Base-by-base conservation (phyloP, 2,329 filamentous ascomycete genomes). In the Calcarisporium arbuscula region DNA sequence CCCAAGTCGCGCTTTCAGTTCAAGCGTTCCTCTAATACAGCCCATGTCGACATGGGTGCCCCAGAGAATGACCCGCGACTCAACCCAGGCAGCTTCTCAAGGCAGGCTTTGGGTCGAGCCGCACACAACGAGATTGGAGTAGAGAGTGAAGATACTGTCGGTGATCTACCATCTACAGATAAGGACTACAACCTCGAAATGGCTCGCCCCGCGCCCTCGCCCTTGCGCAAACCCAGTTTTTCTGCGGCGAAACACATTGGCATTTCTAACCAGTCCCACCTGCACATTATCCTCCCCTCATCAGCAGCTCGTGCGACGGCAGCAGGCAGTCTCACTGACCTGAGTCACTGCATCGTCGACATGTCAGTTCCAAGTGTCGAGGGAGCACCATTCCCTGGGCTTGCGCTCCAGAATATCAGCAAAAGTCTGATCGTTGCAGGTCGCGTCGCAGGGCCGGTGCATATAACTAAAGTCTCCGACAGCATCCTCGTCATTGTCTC, bases 1-100 rank as follows among this genome's bases (percentile, higher is more conserved):
- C 86, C 88, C 7, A 84, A 82, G 46, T 75, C 80, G 9, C 86
- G 87, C 42, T 95, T 95, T 61, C 76, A 83, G 35, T 95, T 95
- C 68, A 94, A 66, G 48, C 46, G 52, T 41, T 33, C 46, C 37
- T 35, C 47, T 34, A 50, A 46, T 26, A 46, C 51, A 19, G 25
- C 44, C 14, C 57, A 61, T 39, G 62, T 70, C 12, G 60, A 63
- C 34, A 63, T 68, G 62, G 57, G 61, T n/a, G 51, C 54, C 2
- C 46, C 57, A 8, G 57, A 63, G 43, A 61, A 62, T 38, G 66
- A 72, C 44, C 58, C 66, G 5, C 60, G 68, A 4, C 48, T 66
- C 12, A 53, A 56, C 34, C 58, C 60, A 1, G 55, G 60, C 26
- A 58, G 54, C 36, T 43, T 54, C 30, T 49, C 57, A 15, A n/a